Conservation (phyloP, 1,284 basidiomycete species). For the Athelia sp. region DNA sequence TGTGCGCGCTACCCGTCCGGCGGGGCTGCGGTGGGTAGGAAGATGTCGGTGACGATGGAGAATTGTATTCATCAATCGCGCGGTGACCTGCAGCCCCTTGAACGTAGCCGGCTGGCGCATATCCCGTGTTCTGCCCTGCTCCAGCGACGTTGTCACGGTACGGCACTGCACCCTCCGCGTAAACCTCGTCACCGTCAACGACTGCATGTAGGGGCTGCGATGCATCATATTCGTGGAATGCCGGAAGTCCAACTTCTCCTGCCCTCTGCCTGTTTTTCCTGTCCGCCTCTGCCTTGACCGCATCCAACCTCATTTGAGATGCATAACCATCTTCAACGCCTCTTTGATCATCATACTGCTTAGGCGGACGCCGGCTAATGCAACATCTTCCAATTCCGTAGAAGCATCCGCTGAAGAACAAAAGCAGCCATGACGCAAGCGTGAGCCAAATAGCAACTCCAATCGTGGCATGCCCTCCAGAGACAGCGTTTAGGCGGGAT, state of each 20-base stretch:
- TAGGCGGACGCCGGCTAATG: conserved; percentile 46
- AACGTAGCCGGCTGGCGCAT: conserved; percentile 56
- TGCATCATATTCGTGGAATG: conserved; percentile 62
- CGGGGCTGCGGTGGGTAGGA: conserved; percentile 36
- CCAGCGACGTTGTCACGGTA: conserved; percentile 27
- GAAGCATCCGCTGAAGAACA: conserved; percentile 85
- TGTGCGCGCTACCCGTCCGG: conserved; percentile 37
- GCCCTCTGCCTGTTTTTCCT: conserved; percentile 64
- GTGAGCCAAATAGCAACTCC: conserved; percentile 85
- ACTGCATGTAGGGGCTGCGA: conserved; percentile 58
- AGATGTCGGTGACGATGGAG: conserved; percentile 34
- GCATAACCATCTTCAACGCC: conserved; percentile 31
- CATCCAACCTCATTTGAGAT: conserved; percentile 71
- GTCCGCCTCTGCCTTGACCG: conserved; percentile 77
- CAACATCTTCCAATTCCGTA: conserved; percentile 80
- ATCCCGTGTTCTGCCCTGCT: conserved; percentile 23
- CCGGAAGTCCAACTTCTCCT: conserved; percentile 66
- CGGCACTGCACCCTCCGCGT: conserved; percentile 23
- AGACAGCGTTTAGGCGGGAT: conserved; percentile 65
- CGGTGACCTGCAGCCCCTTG: conserved; percentile 59
- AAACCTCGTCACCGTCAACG: conserved; percentile 52
- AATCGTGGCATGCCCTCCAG: conserved; percentile 65
- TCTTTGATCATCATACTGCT: conserved; percentile 19
- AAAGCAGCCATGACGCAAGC: conserved; percentile 74
- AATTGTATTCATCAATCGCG: conserved; percentile 72